Base-by-base conservation (phyloP, 306 rosid genomes). In the Vigna hirtella region DNA sequence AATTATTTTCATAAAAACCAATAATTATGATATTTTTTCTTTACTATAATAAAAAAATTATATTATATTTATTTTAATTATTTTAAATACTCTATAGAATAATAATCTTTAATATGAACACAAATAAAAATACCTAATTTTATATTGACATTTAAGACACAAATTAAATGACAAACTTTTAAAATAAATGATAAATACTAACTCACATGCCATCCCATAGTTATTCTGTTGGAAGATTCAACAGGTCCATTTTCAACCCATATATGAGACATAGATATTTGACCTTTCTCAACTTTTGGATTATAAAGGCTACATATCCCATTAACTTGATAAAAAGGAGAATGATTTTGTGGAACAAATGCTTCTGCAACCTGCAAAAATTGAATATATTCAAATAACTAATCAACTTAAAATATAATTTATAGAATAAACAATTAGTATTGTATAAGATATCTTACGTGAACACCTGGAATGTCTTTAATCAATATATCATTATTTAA, bases 141-240 rank as follows among this genome's bases (percentile, higher is more conserved):
- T 30, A 3, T 30, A 30, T 30, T 34, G 7, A 34, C 6, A 34
- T 34, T 34, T 34, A 6, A 34, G 38, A 34, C 1, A 34, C 6
- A 34, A 34, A 34, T 34, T 34, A 7, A 56, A 10, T 9, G 17
- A 16, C 7, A 22, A 17, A 10, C 6, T 4, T 2, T 2, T 2
- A 30, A 30, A 30, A 3, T 0, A 61, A 55, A 36, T 4, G 1
- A 48, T 61, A 12, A 62, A 12, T 63, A 0, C 2, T 56, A 56
- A 78, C 83, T 79, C 18, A 73, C 83, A 18, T 73, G 83, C 81
- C 81, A 77, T 66, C 81, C 75, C 0, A 4, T 2, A 0, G 3
- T 0, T 1, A 77, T 67, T 66, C 15, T 24, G 18, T 66, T 47
- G 11, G 2, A 11, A 38, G 1, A 4, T 6, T 20, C 34, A 0